Evolutionary conservation across 345 rosid species (phyloP), one percentile per base, ranked within the genome.

Genomic region (Eucalyptus fibrosa): DNA sequence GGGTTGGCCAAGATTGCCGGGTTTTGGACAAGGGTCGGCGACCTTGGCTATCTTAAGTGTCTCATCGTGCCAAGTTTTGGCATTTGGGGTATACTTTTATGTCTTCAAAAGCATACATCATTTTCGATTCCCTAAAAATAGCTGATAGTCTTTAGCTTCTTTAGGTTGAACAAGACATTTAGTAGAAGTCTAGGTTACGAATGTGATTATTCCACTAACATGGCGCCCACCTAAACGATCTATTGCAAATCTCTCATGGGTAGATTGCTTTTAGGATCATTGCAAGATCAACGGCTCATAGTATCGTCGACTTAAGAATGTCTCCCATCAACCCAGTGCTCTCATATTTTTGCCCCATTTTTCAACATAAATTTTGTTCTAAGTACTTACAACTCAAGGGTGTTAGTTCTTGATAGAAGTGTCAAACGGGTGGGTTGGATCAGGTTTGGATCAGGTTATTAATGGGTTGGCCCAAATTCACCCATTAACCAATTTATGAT

Each of bases 1-100:
- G 51, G 17, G 51, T 50, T 1, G 1, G 3, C 21, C 0, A 17
- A 8, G 55, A 3, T 51, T 21, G 21, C 2, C 3, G 8, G 55
- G 55, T 16, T 21, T 16, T 51, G 55, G 55, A 14, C 0, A 7
- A 6, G 21, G 55, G 55, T 21, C 3, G 5, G 21, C 8, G 3
- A 51, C 55, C 55, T 4, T 1, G 3, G 55, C 55, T 51, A 51
- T 18, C 23, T 19, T 17, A 53, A 53, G 56, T 19, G 56, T 53
- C 23, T 17, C 4, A 7, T 53, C 7, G 4, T 18, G 9, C 8
- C 24, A 18, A 53, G 9, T 53, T 53, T 18, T 51, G 23, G 9
- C 24, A 53, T 3, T 18, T 7, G 23, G 4, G 23, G 9, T 17
- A 19, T 53, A 53, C 56, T 53, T 45, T 45, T 45, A 7, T 30